These are phyloP conservation scores for Cynara cardunculus DNA, from an alignment of 129 eudicot species.

Conservation along the genomic window DNA sequence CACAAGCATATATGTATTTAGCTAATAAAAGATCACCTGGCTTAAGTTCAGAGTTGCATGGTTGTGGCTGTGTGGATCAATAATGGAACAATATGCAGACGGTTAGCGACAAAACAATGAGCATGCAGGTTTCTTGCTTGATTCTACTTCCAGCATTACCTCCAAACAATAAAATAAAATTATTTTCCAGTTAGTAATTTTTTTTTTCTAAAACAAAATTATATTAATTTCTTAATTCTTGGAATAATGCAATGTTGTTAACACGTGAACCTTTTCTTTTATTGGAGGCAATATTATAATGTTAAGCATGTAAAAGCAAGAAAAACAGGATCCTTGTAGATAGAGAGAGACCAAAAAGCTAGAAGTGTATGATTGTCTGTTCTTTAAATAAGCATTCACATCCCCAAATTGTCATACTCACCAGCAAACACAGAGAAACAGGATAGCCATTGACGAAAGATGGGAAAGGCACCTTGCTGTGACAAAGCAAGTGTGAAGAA, in stretches of 20 bases:
- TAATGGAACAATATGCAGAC: slow-evolving; percentile 16
- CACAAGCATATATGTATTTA: no score
- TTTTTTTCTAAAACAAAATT: background rate
- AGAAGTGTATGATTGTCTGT: background rate
- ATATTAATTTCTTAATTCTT: background rate
- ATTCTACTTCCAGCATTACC: slow-evolving; percentile 30
- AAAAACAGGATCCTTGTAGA: background rate
- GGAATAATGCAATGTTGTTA: background rate
- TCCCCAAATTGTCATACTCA: background rate
- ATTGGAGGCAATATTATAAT: background rate
- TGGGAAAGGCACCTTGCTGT: slow-evolving; percentile 96
- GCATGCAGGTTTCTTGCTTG: slow-evolving; percentile 32
- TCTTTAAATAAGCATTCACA: slow-evolving; percentile 4
- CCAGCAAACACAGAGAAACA: background rate
- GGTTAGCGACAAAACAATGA: slow-evolving; percentile 27
- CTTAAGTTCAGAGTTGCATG: background rate
- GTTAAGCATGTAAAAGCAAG: background rate
- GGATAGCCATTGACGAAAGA: slow-evolving; percentile 14
- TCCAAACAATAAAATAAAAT: slow-evolving; percentile 13
- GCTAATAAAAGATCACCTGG: background rate
- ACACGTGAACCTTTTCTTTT: background rate
- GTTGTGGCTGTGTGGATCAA: slow-evolving; percentile 3
- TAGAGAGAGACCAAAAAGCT: background rate
- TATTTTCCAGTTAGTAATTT: background rate
- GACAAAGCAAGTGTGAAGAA: slow-evolving; percentile 79